phyloP scores from a whole-genome alignment of 768 basidiomycete species.

The Lactarius indigo region DNA sequence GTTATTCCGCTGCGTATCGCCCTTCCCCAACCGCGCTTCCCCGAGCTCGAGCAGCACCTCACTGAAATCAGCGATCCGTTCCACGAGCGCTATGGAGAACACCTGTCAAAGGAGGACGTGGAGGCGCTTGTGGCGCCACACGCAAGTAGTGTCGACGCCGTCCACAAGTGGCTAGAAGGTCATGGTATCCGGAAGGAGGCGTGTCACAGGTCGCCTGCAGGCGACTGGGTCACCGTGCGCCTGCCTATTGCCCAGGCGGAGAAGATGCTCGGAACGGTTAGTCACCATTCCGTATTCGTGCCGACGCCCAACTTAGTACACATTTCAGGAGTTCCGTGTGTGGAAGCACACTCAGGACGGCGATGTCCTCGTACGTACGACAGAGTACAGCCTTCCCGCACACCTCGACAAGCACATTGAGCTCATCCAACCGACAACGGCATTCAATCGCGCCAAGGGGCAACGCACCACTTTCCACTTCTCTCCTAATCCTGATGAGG shows the following conservation, averaged over 20 bases:
- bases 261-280: slow-evolving; percentile 56
- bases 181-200: slow-evolving; percentile 48
- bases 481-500: background rate
- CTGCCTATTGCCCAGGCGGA: slow-evolving; percentile 54
- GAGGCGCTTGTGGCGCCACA: slow-evolving; percentile 56
- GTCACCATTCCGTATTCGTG: background rate
- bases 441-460: slow-evolving; percentile 47
- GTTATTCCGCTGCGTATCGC: slow-evolving; percentile 45
- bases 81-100: slow-evolving; percentile 27
- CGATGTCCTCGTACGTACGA: slow-evolving; percentile 55
- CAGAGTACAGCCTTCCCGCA: slow-evolving; percentile 55
- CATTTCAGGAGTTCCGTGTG: slow-evolving; percentile 48
- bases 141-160: slow-evolving; percentile 43
- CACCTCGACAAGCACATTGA: slow-evolving; percentile 53
- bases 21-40: slow-evolving; percentile 1
- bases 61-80: slow-evolving; percentile 29
- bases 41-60: slow-evolving; percentile 27
- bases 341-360: slow-evolving; percentile 51
- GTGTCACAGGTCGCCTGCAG: slow-evolving; percentile 50
- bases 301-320: background rate
- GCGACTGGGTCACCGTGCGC: slow-evolving; percentile 57
- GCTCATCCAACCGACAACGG: slow-evolving; percentile 62
- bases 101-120: slow-evolving; percentile 55
- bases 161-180: slow-evolving; percentile 51
- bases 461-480: slow-evolving; percentile 39